phyloP scores from a whole-genome alignment of 2,329 filamentous ascomycete species.

The Pseudocercospora cruenta region DNA sequence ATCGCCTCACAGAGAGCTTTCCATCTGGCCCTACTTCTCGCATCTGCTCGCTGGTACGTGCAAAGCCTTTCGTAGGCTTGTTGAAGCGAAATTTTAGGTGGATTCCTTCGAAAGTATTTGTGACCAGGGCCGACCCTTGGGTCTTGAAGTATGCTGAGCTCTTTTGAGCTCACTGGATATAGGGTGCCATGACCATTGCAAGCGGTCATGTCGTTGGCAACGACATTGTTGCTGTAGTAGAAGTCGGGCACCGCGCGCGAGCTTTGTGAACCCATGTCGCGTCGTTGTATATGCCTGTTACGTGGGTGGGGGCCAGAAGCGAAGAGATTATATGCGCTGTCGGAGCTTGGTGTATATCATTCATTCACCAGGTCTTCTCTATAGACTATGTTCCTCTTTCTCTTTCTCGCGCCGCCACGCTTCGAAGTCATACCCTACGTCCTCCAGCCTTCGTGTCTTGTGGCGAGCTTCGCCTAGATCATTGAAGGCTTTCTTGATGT shows the following conservation, averaged over 20 bases:
- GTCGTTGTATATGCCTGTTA: not conserved
- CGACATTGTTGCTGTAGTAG: not conserved
- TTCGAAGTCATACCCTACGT: slow-evolving; percentile 63
- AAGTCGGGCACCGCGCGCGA: not conserved
- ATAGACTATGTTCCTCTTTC: slow-evolving; percentile 9
- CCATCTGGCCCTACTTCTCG: too few relatives aligned
- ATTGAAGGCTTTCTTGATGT: slow-evolving; percentile 74
- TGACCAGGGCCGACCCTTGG: not conserved
- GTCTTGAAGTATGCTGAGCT: slow-evolving; percentile 11
- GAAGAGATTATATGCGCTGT: not conserved
- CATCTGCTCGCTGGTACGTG: not conserved
- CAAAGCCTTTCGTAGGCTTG: slow-evolving; percentile 10
- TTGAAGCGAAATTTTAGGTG: not conserved
- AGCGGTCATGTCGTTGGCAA: not conserved
- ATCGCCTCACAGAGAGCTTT: not conserved
- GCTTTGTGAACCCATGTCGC: not conserved
- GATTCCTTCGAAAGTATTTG: not conserved
- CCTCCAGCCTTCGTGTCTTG: slow-evolving; percentile 65
- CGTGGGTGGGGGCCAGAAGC: not conserved
- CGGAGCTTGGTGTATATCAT: too few relatives aligned
- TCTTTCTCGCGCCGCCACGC: slow-evolving; percentile 35
- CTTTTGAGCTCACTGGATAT: slow-evolving; percentile 5
- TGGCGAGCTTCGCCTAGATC: slow-evolving; percentile 61
- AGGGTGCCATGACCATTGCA: slow-evolving; percentile 4
- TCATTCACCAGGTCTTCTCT: not conserved